These are phyloP conservation scores for Ophiostoma ulmi DNA, from an alignment of 2,329 filamentous ascomycete species.

Conservation along the genomic window DNA sequence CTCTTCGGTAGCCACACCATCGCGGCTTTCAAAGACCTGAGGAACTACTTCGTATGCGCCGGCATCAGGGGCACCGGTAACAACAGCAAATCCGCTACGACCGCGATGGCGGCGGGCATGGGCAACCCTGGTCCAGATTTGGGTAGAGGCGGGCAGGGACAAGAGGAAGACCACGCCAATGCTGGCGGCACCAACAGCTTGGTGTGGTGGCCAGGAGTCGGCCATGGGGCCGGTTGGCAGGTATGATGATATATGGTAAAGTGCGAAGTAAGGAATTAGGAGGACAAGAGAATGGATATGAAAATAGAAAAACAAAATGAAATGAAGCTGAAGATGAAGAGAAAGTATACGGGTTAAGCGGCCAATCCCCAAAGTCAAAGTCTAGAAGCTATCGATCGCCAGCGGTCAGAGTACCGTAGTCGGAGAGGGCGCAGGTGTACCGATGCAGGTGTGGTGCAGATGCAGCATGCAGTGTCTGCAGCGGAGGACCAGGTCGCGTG, in stretches of 20 bases:
- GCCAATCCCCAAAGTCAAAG: background rate
- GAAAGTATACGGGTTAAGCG: background rate
- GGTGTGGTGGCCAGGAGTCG: slow-evolving; percentile 4
- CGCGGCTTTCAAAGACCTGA: slow-evolving; percentile 32
- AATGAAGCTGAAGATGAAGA: background rate
- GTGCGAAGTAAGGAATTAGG: background rate
- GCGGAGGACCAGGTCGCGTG: slow-evolving; percentile 7
- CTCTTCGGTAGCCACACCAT: slow-evolving; percentile 35
- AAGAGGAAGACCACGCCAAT: slow-evolving; percentile 26
- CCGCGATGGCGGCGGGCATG: slow-evolving; percentile 22
- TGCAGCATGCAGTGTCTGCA: background rate
- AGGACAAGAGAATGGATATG: background rate
- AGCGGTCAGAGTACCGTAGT: background rate
- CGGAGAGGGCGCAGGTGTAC: background rate
- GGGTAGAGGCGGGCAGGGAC: slow-evolving; percentile 28
- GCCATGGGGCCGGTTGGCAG: background rate
- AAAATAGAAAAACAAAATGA: background rate
- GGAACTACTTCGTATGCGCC: slow-evolving; percentile 28
- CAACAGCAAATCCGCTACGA: slow-evolving; percentile 6
- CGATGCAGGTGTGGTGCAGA: background rate
- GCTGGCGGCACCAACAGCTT: slow-evolving; percentile 23
- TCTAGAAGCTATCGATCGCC: background rate
- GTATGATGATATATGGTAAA: background rate
- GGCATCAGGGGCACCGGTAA: slow-evolving; percentile 12
- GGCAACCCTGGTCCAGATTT: slow-evolving; percentile 21